Percentiles rank a stretch among this genome's conserved stretches.
Evolutionary conservation across 2,329 filamentous ascomycete genomes (phyloP).

Genomic region (Beauveria sp.): DNA sequence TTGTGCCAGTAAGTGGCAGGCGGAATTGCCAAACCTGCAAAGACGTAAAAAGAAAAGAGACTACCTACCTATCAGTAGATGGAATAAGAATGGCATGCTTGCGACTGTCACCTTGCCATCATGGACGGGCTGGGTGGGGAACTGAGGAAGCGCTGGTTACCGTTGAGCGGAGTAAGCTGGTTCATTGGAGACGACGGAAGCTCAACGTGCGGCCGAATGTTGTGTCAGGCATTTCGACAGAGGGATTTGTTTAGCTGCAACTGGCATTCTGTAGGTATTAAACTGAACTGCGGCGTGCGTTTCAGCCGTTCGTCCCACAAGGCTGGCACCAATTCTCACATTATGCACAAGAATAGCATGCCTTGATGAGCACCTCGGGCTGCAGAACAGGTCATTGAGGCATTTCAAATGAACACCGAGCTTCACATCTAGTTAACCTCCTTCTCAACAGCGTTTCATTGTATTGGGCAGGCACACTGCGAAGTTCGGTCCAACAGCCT

Average conservation of each 20-base stretch:
- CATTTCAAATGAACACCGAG: background rate
- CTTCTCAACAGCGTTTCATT: background rate
- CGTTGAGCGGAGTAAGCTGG: background rate
- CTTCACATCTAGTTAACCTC: background rate
- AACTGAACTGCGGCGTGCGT: background rate
- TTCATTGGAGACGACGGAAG: background rate
- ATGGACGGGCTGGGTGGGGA: slow-evolving; percentile 7
- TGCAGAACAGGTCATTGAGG: background rate
- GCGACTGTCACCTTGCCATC: slow-evolving; percentile 12
- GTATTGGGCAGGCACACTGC: background rate
- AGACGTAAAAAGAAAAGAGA: background rate
- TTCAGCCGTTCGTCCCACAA: background rate
- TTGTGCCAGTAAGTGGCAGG: background rate
- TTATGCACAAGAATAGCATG: background rate
- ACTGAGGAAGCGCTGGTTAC: slow-evolving; percentile 6
- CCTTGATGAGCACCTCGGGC: too few relatives aligned
- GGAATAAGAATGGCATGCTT: background rate
- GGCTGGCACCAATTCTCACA: background rate
- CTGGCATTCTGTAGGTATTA: background rate
- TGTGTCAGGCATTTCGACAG: too few relatives aligned
- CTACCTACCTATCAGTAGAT: background rate
- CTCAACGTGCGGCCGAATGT: background rate
- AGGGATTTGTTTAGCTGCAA: too few relatives aligned
- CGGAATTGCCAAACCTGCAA: too few relatives aligned
- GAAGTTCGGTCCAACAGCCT: background rate